Evolutionary conservation across 495 filamentous ascomycete species (phyloP).

Genomic region (Penicillium odoratum): DNA sequence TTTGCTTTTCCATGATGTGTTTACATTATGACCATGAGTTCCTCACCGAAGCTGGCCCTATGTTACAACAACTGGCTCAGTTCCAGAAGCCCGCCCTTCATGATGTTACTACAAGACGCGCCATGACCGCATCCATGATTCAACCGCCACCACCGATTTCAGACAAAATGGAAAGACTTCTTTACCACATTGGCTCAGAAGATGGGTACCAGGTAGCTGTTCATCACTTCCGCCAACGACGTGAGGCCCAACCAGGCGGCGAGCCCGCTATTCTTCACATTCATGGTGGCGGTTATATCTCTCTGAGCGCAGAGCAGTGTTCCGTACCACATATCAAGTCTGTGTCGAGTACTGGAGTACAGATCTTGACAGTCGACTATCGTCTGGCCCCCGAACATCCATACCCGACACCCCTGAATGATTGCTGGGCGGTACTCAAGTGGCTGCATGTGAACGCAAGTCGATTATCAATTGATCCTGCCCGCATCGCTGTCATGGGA

Average conservation of each 20-base stretch:
- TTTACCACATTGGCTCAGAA: constrained; percentile 6
- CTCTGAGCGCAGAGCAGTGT: constrained; percentile 9
- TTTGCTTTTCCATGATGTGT: constrained; percentile 6
- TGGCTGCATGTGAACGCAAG: constrained; percentile 41
- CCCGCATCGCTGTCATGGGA: constrained; percentile 20
- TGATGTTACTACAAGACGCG: constrained; percentile 10
- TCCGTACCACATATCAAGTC: neutral
- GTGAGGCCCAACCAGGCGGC: neutral
- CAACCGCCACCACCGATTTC: constrained; percentile 2
- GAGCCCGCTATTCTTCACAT: constrained; percentile 18
- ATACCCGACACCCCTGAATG: constrained; percentile 33
- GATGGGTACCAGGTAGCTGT: constrained; percentile 11
- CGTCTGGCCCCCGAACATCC: constrained; percentile 36
- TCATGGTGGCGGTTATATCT: constrained; percentile 17
- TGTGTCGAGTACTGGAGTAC: constrained; percentile 18
- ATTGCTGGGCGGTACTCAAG: constrained; percentile 43
- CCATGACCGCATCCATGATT: constrained; percentile 7
- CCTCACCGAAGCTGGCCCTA: constrained; percentile 9
- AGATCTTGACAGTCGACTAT: constrained; percentile 31
- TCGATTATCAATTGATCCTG: constrained; percentile 48
- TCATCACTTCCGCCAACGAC: constrained; percentile 14
- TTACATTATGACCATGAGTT: constrained; percentile 19
- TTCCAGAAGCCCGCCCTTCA: constrained; percentile 7
- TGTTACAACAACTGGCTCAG: constrained; percentile 8
- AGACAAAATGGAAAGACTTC: constrained; percentile 16